Evolutionary conservation across 1,284 basidiomycete species (phyloP).

Genomic region (Sphagnurus paluster): DNA sequence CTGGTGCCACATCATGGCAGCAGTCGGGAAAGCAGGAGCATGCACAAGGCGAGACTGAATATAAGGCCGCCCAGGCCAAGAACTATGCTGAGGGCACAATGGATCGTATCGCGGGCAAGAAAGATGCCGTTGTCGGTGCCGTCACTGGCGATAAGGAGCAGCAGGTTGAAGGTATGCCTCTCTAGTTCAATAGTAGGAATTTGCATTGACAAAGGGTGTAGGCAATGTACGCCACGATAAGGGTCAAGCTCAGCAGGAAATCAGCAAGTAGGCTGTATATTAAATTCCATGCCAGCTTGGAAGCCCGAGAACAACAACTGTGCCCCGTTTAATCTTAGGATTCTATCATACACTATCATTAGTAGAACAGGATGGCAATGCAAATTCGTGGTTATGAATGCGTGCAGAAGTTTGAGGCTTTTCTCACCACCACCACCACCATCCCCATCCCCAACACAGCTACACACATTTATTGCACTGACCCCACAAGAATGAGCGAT

Average conservation of each 20-base stretch:
- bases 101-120: constrained; percentile 60
- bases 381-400: too few species aligned
- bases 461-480: constrained; percentile 16
- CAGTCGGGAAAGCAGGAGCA: constrained; percentile 61
- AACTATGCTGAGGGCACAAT: constrained; percentile 53
- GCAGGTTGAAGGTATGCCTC: constrained; percentile 16
- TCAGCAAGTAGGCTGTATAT: constrained; percentile 1
- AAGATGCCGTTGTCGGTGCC: constrained; percentile 63
- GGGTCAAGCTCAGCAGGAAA: constrained; percentile 40
- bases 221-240: constrained; percentile 55
- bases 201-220: constrained; percentile 28
- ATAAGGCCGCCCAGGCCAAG: constrained; percentile 49
- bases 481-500: constrained; percentile 7
- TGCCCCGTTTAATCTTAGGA: too few species aligned
- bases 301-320: too few species aligned
- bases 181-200: too few species aligned
- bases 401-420: too few species aligned
- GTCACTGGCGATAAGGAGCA: constrained; percentile 31
- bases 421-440: not conserved
- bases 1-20: constrained; percentile 44
- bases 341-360: too few species aligned
- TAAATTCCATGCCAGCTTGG: too few species aligned
- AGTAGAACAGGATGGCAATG: too few species aligned
- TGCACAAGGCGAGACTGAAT: constrained; percentile 56
- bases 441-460: not conserved